Conservation (phyloP, 1,139 yeast species). For the Meyerozyma smithsonii region DNA sequence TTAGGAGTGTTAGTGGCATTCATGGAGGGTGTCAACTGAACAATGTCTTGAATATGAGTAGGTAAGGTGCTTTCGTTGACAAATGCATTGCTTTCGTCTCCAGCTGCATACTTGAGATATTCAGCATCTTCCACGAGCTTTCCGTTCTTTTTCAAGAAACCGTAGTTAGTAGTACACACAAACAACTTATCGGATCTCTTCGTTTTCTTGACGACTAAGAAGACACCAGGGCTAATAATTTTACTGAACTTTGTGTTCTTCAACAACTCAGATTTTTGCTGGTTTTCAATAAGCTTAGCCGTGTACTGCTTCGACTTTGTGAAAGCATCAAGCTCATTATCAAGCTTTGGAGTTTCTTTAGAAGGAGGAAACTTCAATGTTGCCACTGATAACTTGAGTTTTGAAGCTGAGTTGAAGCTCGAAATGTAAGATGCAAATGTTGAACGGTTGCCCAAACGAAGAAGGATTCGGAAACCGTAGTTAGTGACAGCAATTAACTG, state of each 20-base stretch:
- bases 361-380: constrained; percentile 76
- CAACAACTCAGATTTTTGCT: constrained; percentile 43
- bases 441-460: constrained; percentile 42
- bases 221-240: constrained; percentile 80
- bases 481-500: constrained; percentile 82
- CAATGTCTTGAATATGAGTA: constrained; percentile 62
- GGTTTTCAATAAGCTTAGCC: constrained; percentile 38
- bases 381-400: constrained; percentile 38
- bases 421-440: constrained; percentile 28
- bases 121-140: constrained; percentile 81
- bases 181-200: constrained; percentile 52
- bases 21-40: constrained; percentile 64
- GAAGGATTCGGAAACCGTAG: constrained; percentile 76
- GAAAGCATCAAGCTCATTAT: constrained; percentile 43
- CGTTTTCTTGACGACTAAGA: constrained; percentile 47
- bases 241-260: constrained; percentile 44
- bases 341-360: constrained; percentile 52
- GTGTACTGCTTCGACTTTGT: constrained; percentile 41
- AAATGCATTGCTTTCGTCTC: constrained; percentile 17
- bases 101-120: constrained; percentile 54
- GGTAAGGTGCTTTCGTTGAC: constrained; percentile 11
- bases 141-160: constrained; percentile 66
- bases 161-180: constrained; percentile 79
- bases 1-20: constrained; percentile 68
- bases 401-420: constrained; percentile 17